Base-by-base conservation (phyloP, 106 monocot species). In the Phalaenopsis equestris region DNA sequence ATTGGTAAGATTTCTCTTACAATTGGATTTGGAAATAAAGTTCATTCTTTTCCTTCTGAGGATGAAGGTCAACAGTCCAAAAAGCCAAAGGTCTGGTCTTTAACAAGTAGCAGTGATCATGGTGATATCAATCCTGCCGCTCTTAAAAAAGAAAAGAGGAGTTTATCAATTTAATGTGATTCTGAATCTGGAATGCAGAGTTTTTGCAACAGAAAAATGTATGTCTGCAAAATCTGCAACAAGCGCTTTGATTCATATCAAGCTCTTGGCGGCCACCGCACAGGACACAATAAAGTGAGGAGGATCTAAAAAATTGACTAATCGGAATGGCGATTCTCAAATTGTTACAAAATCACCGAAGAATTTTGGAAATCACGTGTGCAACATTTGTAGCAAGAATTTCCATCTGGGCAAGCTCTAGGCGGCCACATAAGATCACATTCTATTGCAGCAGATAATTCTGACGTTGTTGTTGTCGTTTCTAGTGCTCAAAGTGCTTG, bases 361-460 rank as follows among this genome's bases (percentile, higher is more conserved):
- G 21, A 43, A 30, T 43, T 37, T 21, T 38, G 7, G 2, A 14
- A 68, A 2, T 37, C 38, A 73, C 67, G 42, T 67, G 41, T 87
- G 87, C 46, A 9, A 45, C 12, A 68, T 79, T 19, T 87, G 87
- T 73, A 48, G 67, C 58, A 84, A 79, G 79, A 56, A 55, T 15
- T 87, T 87, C 10, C 76, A 30, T 81, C 87, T 21, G 81, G 81
- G 1, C 84, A 87, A 46, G 87, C 87, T 12, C 70, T 84, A 42
- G 87, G 87, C 7, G 87, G 87, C 2, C 87, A 87, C 56, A 81
- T 68, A 78, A 76, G 81, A 75, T 70, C 84, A 14, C 87, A 87
- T 61, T 70, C 15, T 2, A 39, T 38, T 70, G 6, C 8, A 49
- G 52, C 52, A 12, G 30, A 4, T 36, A 67, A 67, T 38, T 38